These are phyloP conservation scores for Fraxinus xanthoxyloides DNA, from an alignment of 305 asterid genomes.

Conservation along the genomic window DNA sequence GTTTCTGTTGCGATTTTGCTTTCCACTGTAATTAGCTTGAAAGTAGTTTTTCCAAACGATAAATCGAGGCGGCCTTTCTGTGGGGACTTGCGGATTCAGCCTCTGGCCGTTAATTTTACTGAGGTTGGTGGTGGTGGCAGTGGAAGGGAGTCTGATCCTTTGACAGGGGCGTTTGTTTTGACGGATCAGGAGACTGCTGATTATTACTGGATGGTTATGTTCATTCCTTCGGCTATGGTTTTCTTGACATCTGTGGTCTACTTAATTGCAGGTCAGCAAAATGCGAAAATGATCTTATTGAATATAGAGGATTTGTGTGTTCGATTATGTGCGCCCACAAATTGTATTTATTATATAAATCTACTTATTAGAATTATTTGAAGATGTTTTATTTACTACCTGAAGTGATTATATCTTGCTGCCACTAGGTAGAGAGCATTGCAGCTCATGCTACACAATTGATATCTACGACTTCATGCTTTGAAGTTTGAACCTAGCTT, in stretches of 20 bases:
- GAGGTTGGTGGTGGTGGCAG: slow-evolving; percentile 6
- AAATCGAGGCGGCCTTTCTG: slow-evolving; percentile 57
- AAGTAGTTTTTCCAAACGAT: slow-evolving; percentile 65
- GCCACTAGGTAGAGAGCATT: neutral
- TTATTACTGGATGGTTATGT: slow-evolving; percentile 93
- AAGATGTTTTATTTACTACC: neutral
- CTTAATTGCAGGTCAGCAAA: slow-evolving; percentile 62
- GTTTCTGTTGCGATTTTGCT: slow-evolving; percentile 45
- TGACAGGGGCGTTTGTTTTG: slow-evolving; percentile 63
- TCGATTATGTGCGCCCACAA: neutral
- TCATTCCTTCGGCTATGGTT: slow-evolving; percentile 60
- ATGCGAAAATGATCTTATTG: neutral
- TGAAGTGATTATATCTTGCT: neutral
- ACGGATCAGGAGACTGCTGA: slow-evolving; percentile 93
- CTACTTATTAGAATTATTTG: neutral
- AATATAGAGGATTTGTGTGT: neutral
- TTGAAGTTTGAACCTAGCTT: neutral
- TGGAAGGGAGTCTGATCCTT: slow-evolving; percentile 55
- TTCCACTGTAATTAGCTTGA: slow-evolving; percentile 63
- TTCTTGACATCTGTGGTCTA: slow-evolving; percentile 53
- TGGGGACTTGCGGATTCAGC: slow-evolving; percentile 35
- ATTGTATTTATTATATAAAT: neutral
- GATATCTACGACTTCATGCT: neutral
- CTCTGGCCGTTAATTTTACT: slow-evolving; percentile 40
- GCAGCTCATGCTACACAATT: neutral